Conservation (phyloP, 1,139 yeast genomes). For the Pneumocystis sp. region DNA sequence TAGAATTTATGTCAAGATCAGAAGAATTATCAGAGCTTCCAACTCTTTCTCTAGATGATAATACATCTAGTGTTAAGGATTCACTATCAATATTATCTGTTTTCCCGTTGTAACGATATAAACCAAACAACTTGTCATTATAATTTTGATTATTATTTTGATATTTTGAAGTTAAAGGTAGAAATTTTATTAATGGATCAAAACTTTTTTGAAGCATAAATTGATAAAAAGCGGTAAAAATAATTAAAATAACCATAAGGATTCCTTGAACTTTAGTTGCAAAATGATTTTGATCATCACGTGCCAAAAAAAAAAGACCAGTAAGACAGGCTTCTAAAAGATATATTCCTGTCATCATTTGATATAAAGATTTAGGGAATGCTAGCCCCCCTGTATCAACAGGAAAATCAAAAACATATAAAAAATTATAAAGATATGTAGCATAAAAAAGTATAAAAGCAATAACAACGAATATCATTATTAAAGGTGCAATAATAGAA, state of each 20-base stretch:
- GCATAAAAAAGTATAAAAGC: constrained; percentile 60
- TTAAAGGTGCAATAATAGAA: constrained; percentile 66
- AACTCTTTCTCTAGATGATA: constrained; percentile 2
- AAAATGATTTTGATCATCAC: constrained; percentile 88
- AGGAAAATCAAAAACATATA: constrained; percentile 51
- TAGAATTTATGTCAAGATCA: constrained; percentile 4
- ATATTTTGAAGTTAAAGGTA: constrained; percentile 43
- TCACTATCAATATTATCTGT: background rate
- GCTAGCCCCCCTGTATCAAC: constrained; percentile 70
- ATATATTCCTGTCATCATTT: constrained; percentile 76
- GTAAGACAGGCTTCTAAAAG: constrained; percentile 72
- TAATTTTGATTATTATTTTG: constrained; percentile 8
- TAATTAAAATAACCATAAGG: constrained; percentile 51
- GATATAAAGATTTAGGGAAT: constrained; percentile 78
- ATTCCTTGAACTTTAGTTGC: constrained; percentile 16
- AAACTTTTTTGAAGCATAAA: constrained; percentile 46
- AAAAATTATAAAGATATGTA: constrained; percentile 66
- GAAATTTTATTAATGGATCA: constrained; percentile 46
- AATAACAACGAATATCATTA: constrained; percentile 51
- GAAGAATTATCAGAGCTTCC: constrained; percentile 1
- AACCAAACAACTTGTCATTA: constrained; percentile 5
- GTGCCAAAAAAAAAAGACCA: constrained; percentile 77
- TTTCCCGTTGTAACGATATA: background rate
- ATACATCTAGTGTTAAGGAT: constrained; percentile 3
- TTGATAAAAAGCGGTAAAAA: constrained; percentile 53